phyloP scores from a whole-genome alignment of 352 stramenopile species.

The Globisporangium lucens region DNA sequence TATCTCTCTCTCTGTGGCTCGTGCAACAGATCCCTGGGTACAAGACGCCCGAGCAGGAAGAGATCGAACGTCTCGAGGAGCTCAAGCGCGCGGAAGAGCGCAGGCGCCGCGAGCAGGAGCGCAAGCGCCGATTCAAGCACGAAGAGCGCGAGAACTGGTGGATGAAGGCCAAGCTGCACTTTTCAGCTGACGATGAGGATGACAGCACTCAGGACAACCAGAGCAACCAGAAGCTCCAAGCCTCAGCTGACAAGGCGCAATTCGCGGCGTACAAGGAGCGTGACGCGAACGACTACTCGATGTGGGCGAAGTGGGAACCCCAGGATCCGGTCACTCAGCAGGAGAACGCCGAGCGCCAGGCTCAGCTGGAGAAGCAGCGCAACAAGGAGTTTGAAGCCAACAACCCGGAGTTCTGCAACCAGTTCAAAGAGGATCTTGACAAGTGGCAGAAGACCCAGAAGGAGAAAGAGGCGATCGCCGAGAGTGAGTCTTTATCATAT shows the following conservation, averaged over 20 bases:
- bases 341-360: slow-evolving; percentile 54
- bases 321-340: slow-evolving; percentile 65
- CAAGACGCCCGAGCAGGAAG: slow-evolving; percentile 73
- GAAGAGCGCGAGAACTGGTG: slow-evolving; percentile 73
- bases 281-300: slow-evolving; percentile 81
- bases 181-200: slow-evolving; percentile 27
- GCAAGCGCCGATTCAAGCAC: slow-evolving; percentile 35
- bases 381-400: slow-evolving; percentile 73
- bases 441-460: slow-evolving; percentile 53
- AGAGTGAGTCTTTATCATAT: slow-evolving; percentile 30
- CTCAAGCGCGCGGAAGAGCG: slow-evolving; percentile 37
- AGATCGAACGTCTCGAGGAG: slow-evolving; percentile 38
- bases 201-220: slow-evolving; percentile 16
- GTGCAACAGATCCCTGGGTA: slow-evolving; percentile 60
- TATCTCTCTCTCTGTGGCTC: neutral
- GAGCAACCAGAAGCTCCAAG: slow-evolving; percentile 4
- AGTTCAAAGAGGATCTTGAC: slow-evolving; percentile 74
- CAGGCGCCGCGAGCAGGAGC: slow-evolving; percentile 38
- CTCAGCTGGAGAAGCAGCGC: slow-evolving; percentile 52
- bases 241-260: slow-evolving; percentile 1
- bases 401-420: slow-evolving; percentile 75
- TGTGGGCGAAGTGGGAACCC: slow-evolving; percentile 72
- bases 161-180: slow-evolving; percentile 56
- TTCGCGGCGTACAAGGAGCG: slow-evolving; percentile 64
- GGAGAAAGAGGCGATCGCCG: slow-evolving; percentile 42